Evolutionary conservation across 441 rosid genomes (phyloP), one percentile per base, ranked within the genome.

Genomic region (Capsella rubella): DNA sequence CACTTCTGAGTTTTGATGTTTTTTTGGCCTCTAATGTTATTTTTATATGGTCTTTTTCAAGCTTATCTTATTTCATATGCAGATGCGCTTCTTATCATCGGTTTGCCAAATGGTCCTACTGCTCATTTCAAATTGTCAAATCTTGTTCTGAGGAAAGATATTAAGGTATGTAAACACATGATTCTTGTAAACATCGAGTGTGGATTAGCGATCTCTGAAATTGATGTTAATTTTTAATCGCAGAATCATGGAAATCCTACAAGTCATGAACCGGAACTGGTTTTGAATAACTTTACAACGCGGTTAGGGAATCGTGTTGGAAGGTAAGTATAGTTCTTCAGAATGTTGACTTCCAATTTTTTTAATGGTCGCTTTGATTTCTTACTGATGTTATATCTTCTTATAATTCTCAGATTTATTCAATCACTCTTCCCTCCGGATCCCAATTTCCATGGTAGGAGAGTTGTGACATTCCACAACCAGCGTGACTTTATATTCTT

Each of bases 221-320:
- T 6, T 0, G 10, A 18, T 32, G 51, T 45, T 51, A 2, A 71
- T 15, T 68, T 54, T 21, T 62, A 12, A 64, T 67, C 62, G 64
- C 84, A 94, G 98, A 86, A 84, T 81, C 97, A 95, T 77, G 99
- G 99, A 50, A 92, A 87, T 73, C 99, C 99, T 28, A 95, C 99
- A 9, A 77, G 88, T 75, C 99, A 95, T 71, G 63, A 84, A 67
- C 99, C 99, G 1, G 99, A 95, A 83, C 86, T 95, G 39, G 86
- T 92, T 8, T 76, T 95, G 59, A 92, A 79, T 52, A 92, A 92
- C 85, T 95, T 95, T 72, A 89, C 97, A 1, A 92, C 98, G 0
- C 91, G 97, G 37, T 75, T 95, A 76, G 99, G 99, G 37, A 96
- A 87, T 79, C 97, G 97, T 21, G 54, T 92, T 78, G 99, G 96